Base-by-base conservation (phyloP, 805 yeast genomes). In the Candida verbasci region DNA sequence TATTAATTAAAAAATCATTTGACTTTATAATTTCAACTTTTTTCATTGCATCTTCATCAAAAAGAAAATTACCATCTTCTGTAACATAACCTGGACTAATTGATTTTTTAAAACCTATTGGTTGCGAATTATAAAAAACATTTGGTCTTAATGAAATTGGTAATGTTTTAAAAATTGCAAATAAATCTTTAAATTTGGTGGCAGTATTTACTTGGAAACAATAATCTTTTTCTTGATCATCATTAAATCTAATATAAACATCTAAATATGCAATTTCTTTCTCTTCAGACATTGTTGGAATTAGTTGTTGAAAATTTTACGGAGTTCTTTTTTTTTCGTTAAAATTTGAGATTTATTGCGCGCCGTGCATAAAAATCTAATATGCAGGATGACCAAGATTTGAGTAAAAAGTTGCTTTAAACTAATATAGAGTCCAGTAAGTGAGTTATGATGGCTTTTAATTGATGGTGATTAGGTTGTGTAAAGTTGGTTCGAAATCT, bases 171-270 rank as follows among this genome's bases (percentile, higher is more conserved):
- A 89, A 87, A 32, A 88, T 76, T 35, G 70, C 64, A 43, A 71
- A 52, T 45, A 89, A 71, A 21, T 74, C 77, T 15, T 68, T 60
- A 46, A 89, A 80, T 6, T 78, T 74, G 37, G 78, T 74, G 20
- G 68, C 67, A 14, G 76, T 61, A 17, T 72, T 68, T n/a, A 88
- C 76, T 46, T 77, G 80, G 65, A 91, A 86, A 49, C 96, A 86
- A 61, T 87, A 89, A 57, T 91, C 98, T 57, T 83, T 83, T 51
- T 87, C 96, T 33, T 65, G 58, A 53, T 89, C 96, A 40, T 76
- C 82, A 55, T 86, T 87, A 73, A 91, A 78, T 41, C 98, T 82
- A 45, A 93, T 60, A 63, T 78, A 88, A 26, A 74, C 53, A 45
- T 77, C 83, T 34, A 66, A 44, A 49, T 48, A 60, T 17, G 56